Base-by-base conservation (phyloP, 345 rosid species). In the Mangifera indica region DNA sequence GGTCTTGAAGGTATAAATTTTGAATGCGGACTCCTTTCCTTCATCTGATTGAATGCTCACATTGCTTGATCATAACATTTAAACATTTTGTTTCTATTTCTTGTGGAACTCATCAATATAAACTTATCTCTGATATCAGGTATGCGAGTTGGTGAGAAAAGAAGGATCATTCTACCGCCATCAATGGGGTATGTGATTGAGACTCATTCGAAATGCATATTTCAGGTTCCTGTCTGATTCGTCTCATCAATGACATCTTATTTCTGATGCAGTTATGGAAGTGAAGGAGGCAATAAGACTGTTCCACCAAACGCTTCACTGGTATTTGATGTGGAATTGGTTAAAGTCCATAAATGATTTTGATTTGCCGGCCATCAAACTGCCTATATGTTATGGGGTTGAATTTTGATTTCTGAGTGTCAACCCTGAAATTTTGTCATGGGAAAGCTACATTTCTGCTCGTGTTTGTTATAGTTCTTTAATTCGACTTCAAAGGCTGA, bases 121-220 rank as follows among this genome's bases (percentile, higher is more conserved):
- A 20, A 10, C 20, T 44, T 7, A 51, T 66, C 14, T 26, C 3
- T 29, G 25, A 79, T 59, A 22, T 55, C 81, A 92, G 97, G 97
- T 56, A 94, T 94, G 98, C 87, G 84, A 67, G 82, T 85, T 72
- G 98, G 97, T 57, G 95, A 84, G 74, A 94, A 84, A 74, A 86
- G 98, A 79, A 87, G 95, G 78, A 80, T 94, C 18, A 80, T 80
- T 0, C 79, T 92, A 73, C 97, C 97, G 1, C 97, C 98, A 10
- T 80, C 89, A 5, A 79, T 90, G 80, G 89, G 97, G 98, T 93
- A 87, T 78, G 79, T 66, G 59, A 48, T 60, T 10, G 26, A 29
- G 60, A 57, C 12, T 44, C 34, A 44, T 63, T 7, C 17, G 6
- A 21, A 52, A 26, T 9, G 13, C 59, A 7, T 51, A 37, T 52